Evolutionary conservation across 805 yeast genomes (phyloP).

Genomic region (Saccharomycopsis synnaedendra): DNA sequence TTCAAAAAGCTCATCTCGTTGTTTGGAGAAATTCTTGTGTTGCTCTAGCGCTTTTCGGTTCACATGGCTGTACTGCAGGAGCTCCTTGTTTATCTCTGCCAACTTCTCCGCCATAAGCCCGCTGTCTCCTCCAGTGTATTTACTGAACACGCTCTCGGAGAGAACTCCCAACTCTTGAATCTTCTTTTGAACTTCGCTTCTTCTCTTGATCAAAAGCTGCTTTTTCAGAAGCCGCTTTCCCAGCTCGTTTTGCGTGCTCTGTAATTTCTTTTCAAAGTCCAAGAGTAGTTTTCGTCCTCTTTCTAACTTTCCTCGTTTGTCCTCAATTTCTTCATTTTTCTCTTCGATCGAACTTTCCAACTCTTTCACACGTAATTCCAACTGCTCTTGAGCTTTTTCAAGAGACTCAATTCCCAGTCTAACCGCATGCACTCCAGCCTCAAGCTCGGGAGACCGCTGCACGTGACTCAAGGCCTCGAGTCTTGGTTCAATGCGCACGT

Average conservation of each 20-base stretch:
- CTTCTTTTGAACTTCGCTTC: slow-evolving; percentile 61
- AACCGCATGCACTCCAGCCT: too few species aligned
- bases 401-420: too few species aligned
- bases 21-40: slow-evolving; percentile 57
- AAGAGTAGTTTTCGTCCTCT: slow-evolving; percentile 22
- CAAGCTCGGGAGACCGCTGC: too few species aligned
- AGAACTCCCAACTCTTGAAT: slow-evolving; percentile 80
- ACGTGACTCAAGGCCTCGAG: too few species aligned
- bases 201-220: slow-evolving; percentile 43
- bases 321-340: slow-evolving; percentile 10
- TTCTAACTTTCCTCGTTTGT: slow-evolving; percentile 47
- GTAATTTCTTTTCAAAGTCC: neutral
- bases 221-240: slow-evolving; percentile 43
- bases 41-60: slow-evolving; percentile 89
- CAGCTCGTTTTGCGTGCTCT: slow-evolving; percentile 26
- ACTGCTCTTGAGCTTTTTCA: slow-evolving; percentile 23
- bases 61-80: slow-evolving; percentile 61
- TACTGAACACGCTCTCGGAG: slow-evolving; percentile 69
- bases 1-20: slow-evolving; percentile 50
- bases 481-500: too few species aligned
- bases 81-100: slow-evolving; percentile 40
- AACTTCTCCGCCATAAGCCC: slow-evolving; percentile 39
- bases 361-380: slow-evolving; percentile 19
- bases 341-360: slow-evolving; percentile 15
- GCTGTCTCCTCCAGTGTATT: slow-evolving; percentile 23